Conservation (phyloP, 2,329 filamentous ascomycete genomes). For the Byssochlamys sp. region DNA sequence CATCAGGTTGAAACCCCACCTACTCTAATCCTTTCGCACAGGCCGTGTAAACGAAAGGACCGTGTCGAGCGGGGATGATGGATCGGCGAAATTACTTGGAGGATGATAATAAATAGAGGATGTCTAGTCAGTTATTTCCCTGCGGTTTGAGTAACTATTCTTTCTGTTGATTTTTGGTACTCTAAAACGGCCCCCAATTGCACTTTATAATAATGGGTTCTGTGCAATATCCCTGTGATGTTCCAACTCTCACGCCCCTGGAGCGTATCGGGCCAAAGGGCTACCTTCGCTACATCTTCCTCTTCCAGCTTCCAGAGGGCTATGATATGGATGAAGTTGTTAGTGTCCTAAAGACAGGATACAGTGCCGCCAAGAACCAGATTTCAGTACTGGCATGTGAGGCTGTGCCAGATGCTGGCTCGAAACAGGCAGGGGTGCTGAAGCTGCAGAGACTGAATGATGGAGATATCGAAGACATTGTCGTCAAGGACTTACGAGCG, state of each 20-base stretch:
- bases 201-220: constrained; percentile 2
- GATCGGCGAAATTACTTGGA: neutral
- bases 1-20: neutral
- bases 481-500: constrained; percentile 34
- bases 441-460: constrained; percentile 14
- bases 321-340: constrained; percentile 21
- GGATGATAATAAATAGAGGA: neutral
- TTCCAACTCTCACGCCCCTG: constrained; percentile 16
- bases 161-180: neutral
- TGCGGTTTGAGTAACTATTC: neutral
- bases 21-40: neutral
- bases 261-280: constrained; percentile 29
- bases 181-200: neutral
- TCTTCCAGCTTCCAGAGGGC: constrained; percentile 22
- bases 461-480: constrained; percentile 17
- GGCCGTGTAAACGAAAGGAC: neutral
- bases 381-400: constrained; percentile 24
- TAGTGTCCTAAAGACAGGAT: constrained; percentile 19
- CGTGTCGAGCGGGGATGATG: neutral
- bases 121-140: no score
- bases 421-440: constrained; percentile 23
- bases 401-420: constrained; percentile 20
- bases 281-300: constrained; percentile 27
- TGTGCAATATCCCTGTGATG: neutral
- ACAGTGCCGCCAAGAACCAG: constrained; percentile 18